Percentiles rank a stretch among this genome's conserved stretches.
phyloP scores from a whole-genome alignment of 108 stramenopile genomes.

The Cyclostephanos tholiformis region DNA sequence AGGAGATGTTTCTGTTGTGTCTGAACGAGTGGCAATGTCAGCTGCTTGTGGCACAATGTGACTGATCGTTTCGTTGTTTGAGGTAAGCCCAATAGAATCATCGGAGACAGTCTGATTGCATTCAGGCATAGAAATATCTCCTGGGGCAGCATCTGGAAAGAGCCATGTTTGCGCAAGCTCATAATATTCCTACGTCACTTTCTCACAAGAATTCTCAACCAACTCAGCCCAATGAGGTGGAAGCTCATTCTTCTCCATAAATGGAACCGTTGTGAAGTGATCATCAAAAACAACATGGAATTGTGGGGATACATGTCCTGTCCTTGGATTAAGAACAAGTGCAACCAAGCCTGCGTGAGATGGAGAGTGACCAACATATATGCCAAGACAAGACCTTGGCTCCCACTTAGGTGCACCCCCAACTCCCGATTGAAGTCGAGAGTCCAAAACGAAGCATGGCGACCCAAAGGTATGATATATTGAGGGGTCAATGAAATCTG shows the following conservation, averaged over 20 bases:
- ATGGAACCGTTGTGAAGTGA: constrained; percentile 21
- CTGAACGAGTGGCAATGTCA: too few relatives aligned
- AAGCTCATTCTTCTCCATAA: constrained; percentile 7
- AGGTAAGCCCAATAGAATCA: too few relatives aligned
- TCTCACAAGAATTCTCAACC: constrained; percentile 10
- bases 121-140: too few relatives aligned
- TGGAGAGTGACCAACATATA: constrained; percentile 23
- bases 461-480: constrained; percentile 13
- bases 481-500: neutral
- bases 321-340: constrained; percentile 10
- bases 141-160: too few relatives aligned
- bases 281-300: constrained; percentile 24
- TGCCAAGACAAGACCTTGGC: constrained; percentile 11
- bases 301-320: constrained; percentile 25
- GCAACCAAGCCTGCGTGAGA: constrained; percentile 17
- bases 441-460: constrained; percentile 10
- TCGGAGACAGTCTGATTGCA: too few relatives aligned
- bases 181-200: neutral
- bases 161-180: neutral
- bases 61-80: too few relatives aligned
- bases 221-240: constrained; percentile 28
- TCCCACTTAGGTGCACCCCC: constrained; percentile 17
- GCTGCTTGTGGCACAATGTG: too few relatives aligned
- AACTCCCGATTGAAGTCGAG: constrained; percentile 11
- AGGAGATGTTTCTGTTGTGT: too few relatives aligned